A percentile compares a stretch with the other conserved stretches of the same genome.
Conservation (phyloP, 306 rosid species). For the Cyclanthera cordifolia region DNA sequence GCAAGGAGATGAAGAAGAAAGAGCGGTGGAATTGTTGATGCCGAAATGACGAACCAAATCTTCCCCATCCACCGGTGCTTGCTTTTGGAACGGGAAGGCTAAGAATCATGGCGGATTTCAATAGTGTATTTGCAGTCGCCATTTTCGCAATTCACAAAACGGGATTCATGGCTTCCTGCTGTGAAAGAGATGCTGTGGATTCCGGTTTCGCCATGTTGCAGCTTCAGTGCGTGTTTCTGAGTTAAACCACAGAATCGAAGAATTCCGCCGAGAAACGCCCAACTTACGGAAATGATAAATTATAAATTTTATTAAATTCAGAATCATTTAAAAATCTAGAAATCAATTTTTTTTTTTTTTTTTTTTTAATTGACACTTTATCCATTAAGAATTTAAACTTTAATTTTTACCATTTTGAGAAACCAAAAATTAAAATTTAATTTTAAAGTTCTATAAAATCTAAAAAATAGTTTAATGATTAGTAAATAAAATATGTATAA, state of each 20-base stretch:
- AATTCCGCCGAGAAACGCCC: neutral
- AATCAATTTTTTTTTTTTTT: no score
- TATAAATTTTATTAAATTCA: no score
- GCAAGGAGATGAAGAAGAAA: conserved; percentile 16
- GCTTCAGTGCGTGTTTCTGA: neutral
- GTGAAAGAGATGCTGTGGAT: neutral
- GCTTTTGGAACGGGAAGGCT: neutral
- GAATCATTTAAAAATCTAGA: no score
- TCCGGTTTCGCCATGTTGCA: neutral
- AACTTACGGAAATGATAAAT: neutral
- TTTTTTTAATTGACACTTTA: no score
- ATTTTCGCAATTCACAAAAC: neutral
- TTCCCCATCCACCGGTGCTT: conserved; percentile 1
- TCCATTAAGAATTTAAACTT: no score
- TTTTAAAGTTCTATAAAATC: no score
- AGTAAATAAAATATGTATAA: no score
- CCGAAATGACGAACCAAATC: neutral
- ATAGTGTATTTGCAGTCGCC: conserved; percentile 1
- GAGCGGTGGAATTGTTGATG: neutral
- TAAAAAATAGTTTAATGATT: no score
- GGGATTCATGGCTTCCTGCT: neutral
- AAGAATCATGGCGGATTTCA: conserved; percentile 11
- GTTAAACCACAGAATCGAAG: neutral
- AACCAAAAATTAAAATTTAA: no score
- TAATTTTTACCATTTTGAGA: no score